Percentiles rank a stretch among this genome's conserved stretches.
Evolutionary conservation across 805 yeast genomes (phyloP).

Genomic region (Grigorovia yakushimaensis): DNA sequence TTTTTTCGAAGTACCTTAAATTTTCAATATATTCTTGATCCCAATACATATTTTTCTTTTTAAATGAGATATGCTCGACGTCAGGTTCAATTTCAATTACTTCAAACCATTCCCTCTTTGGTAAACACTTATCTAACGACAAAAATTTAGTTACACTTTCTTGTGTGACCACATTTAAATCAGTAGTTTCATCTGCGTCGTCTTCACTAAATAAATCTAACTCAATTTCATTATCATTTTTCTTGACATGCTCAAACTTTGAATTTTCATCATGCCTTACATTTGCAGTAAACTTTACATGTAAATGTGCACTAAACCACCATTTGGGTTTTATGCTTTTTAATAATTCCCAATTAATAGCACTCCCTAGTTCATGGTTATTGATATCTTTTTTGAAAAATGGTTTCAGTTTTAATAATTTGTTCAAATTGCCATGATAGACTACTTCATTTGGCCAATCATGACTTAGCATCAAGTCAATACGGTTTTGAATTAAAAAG

Average conservation of each 20-base stretch:
- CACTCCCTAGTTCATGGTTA: constrained; percentile 58
- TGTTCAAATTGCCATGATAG: constrained; percentile 46
- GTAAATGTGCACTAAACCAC: constrained; percentile 91
- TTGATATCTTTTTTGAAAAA: constrained; percentile 58
- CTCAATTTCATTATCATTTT: constrained; percentile 28
- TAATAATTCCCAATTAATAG: constrained; percentile 50
- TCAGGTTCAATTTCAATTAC: constrained; percentile 35
- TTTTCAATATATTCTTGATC: constrained; percentile 32
- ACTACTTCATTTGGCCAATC: constrained; percentile 91
- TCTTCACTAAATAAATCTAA: constrained; percentile 22
- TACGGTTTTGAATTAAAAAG: constrained; percentile 27
- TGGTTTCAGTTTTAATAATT: constrained; percentile 50
- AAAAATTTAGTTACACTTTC: constrained; percentile 41
- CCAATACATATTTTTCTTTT: constrained; percentile 17
- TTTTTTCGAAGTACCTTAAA: constrained; percentile 7
- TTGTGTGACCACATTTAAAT: constrained; percentile 3
- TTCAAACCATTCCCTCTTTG: constrained; percentile 50
- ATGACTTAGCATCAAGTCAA: constrained; percentile 65
- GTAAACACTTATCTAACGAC: constrained; percentile 80
- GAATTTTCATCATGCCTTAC: constrained; percentile 30
- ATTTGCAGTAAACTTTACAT: constrained; percentile 57
- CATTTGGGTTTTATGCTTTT: constrained; percentile 45
- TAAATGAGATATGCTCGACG: constrained; percentile 16
- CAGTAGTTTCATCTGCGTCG: constrained; percentile 1
- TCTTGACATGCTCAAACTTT: constrained; percentile 5